Evolutionary conservation across 352 stramenopile genomes (phyloP).

Genomic region (Phytopythium boreale): DNA sequence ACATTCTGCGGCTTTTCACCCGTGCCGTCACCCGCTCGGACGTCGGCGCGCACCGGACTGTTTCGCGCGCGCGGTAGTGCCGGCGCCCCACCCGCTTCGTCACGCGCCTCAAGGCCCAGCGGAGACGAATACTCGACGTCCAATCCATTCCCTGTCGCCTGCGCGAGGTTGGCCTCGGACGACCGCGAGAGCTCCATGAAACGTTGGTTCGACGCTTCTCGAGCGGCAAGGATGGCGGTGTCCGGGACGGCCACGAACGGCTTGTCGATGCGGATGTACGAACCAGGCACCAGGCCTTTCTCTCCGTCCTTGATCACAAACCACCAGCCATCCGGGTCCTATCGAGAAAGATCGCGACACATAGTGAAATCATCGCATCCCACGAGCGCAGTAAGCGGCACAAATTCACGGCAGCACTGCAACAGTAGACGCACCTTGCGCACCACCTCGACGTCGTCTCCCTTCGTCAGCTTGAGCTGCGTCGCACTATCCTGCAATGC

Average conservation of each 20-base stretch:
- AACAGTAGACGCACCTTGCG: constrained; percentile 32
- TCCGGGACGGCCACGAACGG: constrained; percentile 52
- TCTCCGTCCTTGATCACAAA: constrained; percentile 75
- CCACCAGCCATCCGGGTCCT: constrained; percentile 81
- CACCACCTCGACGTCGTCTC: constrained; percentile 71
- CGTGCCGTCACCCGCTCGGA: constrained; percentile 44
- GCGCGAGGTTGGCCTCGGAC: constrained; percentile 18
- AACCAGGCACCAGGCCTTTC: constrained; percentile 77
- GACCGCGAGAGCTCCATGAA: constrained; percentile 50
- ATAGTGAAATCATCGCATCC: not conserved
- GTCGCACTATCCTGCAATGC: constrained; percentile 41
- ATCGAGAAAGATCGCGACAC: not conserved
- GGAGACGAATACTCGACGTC: constrained; percentile 36
- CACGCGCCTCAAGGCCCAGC: constrained; percentile 29
- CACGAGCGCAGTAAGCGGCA: not conserved
- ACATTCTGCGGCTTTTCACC: constrained; percentile 65
- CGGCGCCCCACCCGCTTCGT: constrained; percentile 28
- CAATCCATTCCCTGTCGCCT: constrained; percentile 16
- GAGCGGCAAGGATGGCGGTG: constrained; percentile 58
- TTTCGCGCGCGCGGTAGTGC: constrained; percentile 20
- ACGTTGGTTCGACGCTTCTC: constrained; percentile 73
- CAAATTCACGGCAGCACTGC: not conserved
- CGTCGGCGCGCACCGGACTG: constrained; percentile 42
- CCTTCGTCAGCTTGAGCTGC: constrained; percentile 67
- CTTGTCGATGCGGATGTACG: constrained; percentile 71